A percentile compares a stretch with the other conserved stretches of the same genome.
Evolutionary conservation across 768 basidiomycete species (phyloP).

Genomic region (Pulveroboletus sp.): DNA sequence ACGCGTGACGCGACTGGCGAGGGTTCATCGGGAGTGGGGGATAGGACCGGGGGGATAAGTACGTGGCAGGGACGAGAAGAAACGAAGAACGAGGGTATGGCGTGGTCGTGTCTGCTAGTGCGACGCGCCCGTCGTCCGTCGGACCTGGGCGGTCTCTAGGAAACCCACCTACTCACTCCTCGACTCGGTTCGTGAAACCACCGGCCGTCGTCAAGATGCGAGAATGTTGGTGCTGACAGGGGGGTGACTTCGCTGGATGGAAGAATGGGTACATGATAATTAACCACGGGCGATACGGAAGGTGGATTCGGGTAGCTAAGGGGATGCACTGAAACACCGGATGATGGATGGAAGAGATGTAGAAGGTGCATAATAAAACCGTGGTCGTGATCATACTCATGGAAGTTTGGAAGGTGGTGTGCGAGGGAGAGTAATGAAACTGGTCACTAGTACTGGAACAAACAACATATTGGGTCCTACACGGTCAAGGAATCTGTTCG

Average conservation of each 20-base stretch:
- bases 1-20: too few relatives aligned
- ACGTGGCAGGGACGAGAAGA: too few relatives aligned
- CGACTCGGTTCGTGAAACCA: neutral
- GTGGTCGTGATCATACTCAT: conserved; percentile 6
- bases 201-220: neutral
- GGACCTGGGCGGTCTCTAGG: too few relatives aligned
- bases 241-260: neutral
- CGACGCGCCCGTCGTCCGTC: too few relatives aligned
- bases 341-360: conserved; percentile 3
- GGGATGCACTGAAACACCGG: conserved; percentile 1
- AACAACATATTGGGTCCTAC: conserved; percentile 10
- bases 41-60: too few relatives aligned
- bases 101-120: too few relatives aligned
- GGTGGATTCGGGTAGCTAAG: neutral
- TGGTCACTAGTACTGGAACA: conserved; percentile 7
- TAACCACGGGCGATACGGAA: conserved; percentile 13
- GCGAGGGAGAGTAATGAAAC: neutral
- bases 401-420: conserved; percentile 1
- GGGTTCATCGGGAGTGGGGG: too few relatives aligned
- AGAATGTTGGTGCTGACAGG: neutral
- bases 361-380: conserved; percentile 12
- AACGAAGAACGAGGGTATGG: too few relatives aligned
- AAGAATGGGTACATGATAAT: conserved; percentile 12
- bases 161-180: too few relatives aligned
- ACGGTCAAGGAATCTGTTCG: neutral